These are phyloP conservation scores for Pulveroboletus sp. DNA, from an alignment of 768 basidiomycete species.

Conservation along the genomic window DNA sequence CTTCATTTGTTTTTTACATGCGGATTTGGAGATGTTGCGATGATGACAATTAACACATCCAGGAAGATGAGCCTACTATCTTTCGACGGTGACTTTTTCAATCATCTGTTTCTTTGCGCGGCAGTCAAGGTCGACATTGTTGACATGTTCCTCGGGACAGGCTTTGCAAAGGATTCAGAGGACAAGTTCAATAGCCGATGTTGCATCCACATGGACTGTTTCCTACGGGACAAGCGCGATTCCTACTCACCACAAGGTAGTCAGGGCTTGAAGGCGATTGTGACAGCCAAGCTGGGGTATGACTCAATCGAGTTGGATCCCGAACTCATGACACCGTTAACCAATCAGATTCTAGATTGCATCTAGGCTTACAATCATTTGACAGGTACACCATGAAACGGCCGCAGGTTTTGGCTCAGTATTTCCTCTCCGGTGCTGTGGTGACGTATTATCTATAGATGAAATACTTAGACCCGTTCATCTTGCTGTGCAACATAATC, in stretches of 20 bases:
- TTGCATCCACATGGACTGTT: slow-evolving; percentile 98
- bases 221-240: slow-evolving; percentile 99
- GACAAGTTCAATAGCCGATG: slow-evolving; percentile 91
- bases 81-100: slow-evolving; percentile 99
- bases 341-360: slow-evolving; percentile 4
- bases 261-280: slow-evolving; percentile 97
- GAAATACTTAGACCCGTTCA: slow-evolving; percentile 99
- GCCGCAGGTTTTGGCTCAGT: slow-evolving; percentile 90
- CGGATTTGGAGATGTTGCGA: slow-evolving; percentile 52
- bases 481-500: slow-evolving; percentile 98
- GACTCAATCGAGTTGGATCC: slow-evolving; percentile 96
- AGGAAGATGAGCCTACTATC: slow-evolving; percentile 90
- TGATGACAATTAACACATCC: slow-evolving; percentile 82
- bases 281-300: slow-evolving; percentile 92
- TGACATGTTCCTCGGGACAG: slow-evolving; percentile 94
- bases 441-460: slow-evolving; percentile 99
- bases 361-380: neutral
- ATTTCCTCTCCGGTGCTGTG: slow-evolving; percentile 99
- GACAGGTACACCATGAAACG: slow-evolving; percentile 91
- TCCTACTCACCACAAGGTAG: slow-evolving; percentile 97
- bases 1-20: neutral
- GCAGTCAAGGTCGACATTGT: slow-evolving; percentile 84
- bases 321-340: slow-evolving; percentile 98
- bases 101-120: slow-evolving; percentile 94
- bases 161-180: slow-evolving; percentile 87